Conservation (phyloP, 139 green algal genomes). For the Cymbomonas tetramitiformis region DNA sequence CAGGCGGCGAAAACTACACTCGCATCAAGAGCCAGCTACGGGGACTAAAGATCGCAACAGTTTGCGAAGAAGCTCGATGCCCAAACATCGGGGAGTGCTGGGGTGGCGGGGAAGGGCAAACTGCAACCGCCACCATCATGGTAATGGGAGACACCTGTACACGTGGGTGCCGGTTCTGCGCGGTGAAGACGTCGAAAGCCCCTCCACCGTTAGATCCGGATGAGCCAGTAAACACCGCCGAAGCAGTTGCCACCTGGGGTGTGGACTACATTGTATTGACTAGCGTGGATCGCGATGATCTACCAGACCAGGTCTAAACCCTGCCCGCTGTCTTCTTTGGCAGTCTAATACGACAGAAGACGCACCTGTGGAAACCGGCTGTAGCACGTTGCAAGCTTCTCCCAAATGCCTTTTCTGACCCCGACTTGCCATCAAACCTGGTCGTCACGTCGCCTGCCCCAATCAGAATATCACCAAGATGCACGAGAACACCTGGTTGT, state of each 20-base stretch:
- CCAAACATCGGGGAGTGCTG: constrained; percentile 88
- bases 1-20: constrained; percentile 36
- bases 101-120: constrained; percentile 64
- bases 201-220: constrained; percentile 75
- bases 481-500: too few species aligned
- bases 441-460: too few species aligned
- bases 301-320: constrained; percentile 77
- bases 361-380: too few species aligned
- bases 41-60: constrained; percentile 86
- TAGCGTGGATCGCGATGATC: constrained; percentile 90
- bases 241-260: constrained; percentile 77
- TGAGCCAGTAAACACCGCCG: constrained; percentile 82
- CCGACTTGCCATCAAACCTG: constrained; percentile 6
- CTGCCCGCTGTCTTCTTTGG: too few species aligned
- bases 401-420: constrained; percentile 44
- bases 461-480: too few species aligned
- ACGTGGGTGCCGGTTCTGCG: constrained; percentile 74
- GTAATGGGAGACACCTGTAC: constrained; percentile 48
- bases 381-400: constrained; percentile 70
- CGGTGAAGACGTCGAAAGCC: constrained; percentile 71
- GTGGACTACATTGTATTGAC: constrained; percentile 96
- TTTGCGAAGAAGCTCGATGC: constrained; percentile 87
- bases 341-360: too few species aligned
- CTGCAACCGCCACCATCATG: constrained; percentile 98
- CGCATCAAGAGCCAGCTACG: constrained; percentile 79